phyloP scores from a whole-genome alignment of 2,329 filamentous ascomycete species.

The Fusarium denticulatum region DNA sequence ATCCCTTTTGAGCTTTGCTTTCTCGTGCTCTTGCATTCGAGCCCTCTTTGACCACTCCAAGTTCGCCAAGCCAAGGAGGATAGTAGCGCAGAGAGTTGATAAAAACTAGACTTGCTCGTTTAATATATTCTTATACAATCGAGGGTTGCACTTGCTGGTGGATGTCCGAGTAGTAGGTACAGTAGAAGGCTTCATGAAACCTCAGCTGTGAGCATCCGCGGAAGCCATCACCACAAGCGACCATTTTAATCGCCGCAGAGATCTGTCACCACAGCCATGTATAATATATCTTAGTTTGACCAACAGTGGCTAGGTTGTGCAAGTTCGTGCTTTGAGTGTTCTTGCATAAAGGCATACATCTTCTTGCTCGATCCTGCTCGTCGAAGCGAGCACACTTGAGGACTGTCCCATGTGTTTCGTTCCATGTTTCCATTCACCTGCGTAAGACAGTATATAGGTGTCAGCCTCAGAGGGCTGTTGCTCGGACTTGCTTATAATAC shows the following conservation, averaged over 20 bases:
- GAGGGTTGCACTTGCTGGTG: fast-evolving
- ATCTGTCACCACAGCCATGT: background rate
- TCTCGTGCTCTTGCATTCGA: background rate
- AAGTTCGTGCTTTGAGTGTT: background rate
- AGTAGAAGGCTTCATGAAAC: background rate
- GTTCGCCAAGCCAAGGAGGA: background rate
- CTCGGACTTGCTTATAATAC: background rate
- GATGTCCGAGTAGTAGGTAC: background rate
- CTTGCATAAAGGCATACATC: background rate
- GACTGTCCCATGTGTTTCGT: too few species aligned
- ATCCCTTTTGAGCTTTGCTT: background rate
- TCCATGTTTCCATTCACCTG: background rate
- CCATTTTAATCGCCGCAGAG: too few species aligned
- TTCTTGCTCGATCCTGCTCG: background rate
- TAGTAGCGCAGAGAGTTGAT: background rate
- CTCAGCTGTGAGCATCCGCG: too few species aligned
- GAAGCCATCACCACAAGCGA: too few species aligned
- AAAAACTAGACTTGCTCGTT: background rate
- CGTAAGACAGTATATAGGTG: background rate
- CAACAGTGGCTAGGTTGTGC: background rate
- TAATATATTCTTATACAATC: background rate
- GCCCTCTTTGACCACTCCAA: background rate
- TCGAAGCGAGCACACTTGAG: too few species aligned
- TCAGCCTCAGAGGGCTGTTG: background rate
- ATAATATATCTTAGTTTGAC: background rate